Conservation (phyloP, 2,329 filamentous ascomycete genomes). For the Aspergillus piperis region DNA sequence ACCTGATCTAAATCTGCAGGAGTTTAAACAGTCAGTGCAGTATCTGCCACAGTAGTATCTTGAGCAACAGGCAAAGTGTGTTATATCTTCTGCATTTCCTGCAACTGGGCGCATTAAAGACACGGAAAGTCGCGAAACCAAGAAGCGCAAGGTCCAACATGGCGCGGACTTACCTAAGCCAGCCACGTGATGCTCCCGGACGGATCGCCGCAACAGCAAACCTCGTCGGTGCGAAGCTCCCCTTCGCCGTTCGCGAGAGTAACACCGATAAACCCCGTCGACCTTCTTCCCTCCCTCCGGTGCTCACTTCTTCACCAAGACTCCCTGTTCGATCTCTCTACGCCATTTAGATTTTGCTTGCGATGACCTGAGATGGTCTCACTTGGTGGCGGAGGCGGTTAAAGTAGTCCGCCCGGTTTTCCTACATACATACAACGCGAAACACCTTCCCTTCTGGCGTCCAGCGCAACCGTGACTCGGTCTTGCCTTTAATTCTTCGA, state of each 20-base stretch:
- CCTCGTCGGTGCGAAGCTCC: slow-evolving; percentile 26
- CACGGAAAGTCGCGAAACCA: slow-evolving; percentile 1
- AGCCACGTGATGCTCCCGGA: slow-evolving; percentile 7
- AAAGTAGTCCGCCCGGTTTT: slow-evolving; percentile 43
- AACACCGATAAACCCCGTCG: slow-evolving; percentile 10
- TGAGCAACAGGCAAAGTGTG: neutral
- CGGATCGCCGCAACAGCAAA: slow-evolving; percentile 20
- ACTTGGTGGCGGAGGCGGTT: slow-evolving; percentile 37
- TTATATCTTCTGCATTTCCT: neutral
- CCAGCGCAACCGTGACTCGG: slow-evolving; percentile 22
- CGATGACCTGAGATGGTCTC: slow-evolving; percentile 41
- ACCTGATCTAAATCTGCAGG: neutral
- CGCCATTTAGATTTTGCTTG: slow-evolving; percentile 20
- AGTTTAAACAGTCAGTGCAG: neutral
- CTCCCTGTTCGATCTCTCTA: neutral
- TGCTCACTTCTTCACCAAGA: slow-evolving; percentile 7
- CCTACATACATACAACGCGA: slow-evolving; percentile 31
- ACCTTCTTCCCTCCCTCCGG: slow-evolving; percentile 18
- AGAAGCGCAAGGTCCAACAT: slow-evolving; percentile 5
- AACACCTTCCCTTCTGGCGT: slow-evolving; percentile 22
- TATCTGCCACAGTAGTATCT: neutral
- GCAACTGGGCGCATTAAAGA: neutral
- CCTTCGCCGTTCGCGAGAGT: slow-evolving; percentile 22
- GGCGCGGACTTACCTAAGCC: slow-evolving; percentile 17
- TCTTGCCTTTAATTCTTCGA: slow-evolving; percentile 17